These are phyloP conservation scores for Malassezia slooffiae DNA, from an alignment of 1,284 basidiomycete genomes.

Conservation along the genomic window DNA sequence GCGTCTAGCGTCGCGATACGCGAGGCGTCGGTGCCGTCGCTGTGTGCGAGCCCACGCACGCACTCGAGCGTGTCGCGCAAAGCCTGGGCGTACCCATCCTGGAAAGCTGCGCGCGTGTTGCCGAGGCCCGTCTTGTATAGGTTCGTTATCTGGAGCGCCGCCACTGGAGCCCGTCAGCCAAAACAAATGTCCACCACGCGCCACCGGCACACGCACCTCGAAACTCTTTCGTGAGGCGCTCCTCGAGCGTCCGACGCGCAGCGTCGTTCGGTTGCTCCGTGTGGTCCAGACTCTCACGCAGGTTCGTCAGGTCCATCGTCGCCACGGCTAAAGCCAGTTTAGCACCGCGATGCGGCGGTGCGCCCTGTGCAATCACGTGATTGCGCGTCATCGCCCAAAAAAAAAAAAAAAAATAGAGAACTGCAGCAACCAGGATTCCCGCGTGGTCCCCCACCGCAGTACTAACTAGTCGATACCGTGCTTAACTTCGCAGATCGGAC, in stretches of 20 bases:
- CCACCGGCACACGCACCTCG: slow-evolving; percentile 12
- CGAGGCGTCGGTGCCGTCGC: too few species aligned
- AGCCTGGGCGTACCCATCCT: slow-evolving; percentile 9
- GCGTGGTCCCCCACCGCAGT: slow-evolving; percentile 69
- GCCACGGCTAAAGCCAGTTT: too few species aligned
- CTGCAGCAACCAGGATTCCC: slow-evolving; percentile 68
- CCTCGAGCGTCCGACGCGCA: slow-evolving; percentile 4
- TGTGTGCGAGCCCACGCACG: too few species aligned
- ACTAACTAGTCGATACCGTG: slow-evolving; percentile 65
- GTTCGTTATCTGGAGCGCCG: slow-evolving; percentile 14
- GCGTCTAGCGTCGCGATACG: too few species aligned
- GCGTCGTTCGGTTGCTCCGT: not conserved
- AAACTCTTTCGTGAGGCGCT: slow-evolving; percentile 12
- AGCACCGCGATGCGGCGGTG: too few species aligned
- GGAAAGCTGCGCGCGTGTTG: slow-evolving; percentile 8
- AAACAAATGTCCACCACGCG: not conserved
- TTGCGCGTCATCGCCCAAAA: too few species aligned
- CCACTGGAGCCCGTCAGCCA: not conserved
- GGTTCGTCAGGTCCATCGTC: slow-evolving; percentile 14
- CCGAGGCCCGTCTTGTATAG: slow-evolving; percentile 12
- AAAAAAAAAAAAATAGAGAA: slow-evolving; percentile 47
- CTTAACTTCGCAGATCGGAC: slow-evolving; percentile 66
- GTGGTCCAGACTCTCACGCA: slow-evolving; percentile 13
- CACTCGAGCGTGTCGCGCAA: slow-evolving; percentile 10
- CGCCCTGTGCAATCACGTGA: too few species aligned